Conservation (phyloP, 2,329 filamentous ascomycete genomes). For the Dothistroma pini region DNA sequence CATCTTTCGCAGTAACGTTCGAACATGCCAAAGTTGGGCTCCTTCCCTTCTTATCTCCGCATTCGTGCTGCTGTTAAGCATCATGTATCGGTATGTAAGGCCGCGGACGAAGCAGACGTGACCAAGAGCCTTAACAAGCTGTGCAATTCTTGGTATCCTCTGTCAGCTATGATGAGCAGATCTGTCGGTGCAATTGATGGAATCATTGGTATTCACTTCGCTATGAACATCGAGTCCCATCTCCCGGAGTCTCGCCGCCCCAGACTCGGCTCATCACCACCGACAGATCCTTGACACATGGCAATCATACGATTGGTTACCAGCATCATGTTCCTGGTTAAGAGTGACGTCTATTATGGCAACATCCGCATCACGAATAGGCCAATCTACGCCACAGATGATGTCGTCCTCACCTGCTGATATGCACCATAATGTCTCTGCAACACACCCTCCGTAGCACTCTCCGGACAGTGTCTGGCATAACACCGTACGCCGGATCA, state of each 20-base stretch:
- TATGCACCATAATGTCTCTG: neutral
- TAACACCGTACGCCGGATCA: neutral
- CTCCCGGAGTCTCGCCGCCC: neutral
- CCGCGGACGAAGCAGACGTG: too few species aligned
- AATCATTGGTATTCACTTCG: neutral
- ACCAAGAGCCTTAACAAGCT: too few species aligned
- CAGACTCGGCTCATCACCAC: neutral
- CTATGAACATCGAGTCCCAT: neutral
- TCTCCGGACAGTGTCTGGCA: neutral
- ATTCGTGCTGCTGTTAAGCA: too few species aligned
- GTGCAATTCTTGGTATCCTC: too few species aligned
- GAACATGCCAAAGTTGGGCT: neutral
- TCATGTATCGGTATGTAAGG: too few species aligned
- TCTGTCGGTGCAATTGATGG: neutral
- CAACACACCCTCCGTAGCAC: neutral
- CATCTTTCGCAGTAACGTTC: neutral
- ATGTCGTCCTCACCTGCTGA: neutral
- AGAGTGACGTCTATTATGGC: neutral
- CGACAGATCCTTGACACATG: neutral
- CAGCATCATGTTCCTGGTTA: neutral
- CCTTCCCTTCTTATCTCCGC: too few species aligned
- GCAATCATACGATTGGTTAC: neutral
- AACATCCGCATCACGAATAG: neutral
- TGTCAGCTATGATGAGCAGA: neutral
- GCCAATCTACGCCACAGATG: neutral